A percentile compares a stretch with the other conserved stretches of the same genome.
These are phyloP conservation scores for Gnomoniopsis smithogilvyi DNA, from an alignment of 2,329 filamentous ascomycete genomes.

Conservation along the genomic window DNA sequence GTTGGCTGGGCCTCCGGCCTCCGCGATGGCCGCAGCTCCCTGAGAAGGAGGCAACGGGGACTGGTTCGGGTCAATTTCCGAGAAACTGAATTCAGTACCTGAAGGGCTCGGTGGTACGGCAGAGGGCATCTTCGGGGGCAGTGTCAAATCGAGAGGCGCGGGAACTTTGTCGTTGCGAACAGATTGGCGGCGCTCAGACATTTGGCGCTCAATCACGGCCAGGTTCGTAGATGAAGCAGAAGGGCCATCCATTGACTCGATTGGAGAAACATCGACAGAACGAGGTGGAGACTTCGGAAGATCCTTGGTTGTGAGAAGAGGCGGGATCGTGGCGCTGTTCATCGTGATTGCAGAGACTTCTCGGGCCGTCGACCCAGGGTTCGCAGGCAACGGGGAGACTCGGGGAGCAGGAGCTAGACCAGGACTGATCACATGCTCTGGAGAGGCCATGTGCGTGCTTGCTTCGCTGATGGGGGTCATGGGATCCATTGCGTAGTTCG, in stretches of 20 bases:
- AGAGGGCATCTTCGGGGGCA: constrained; percentile 30
- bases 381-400: constrained; percentile 7
- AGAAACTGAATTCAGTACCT: constrained; percentile 59
- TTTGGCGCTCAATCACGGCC: constrained; percentile 10
- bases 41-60: constrained; percentile 46
- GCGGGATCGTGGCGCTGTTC: not conserved
- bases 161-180: constrained; percentile 48
- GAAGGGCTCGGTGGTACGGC: constrained; percentile 55
- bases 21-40: constrained; percentile 58
- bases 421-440: not conserved
- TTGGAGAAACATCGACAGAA: not conserved
- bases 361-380: constrained; percentile 5
- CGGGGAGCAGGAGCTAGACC: constrained; percentile 15
- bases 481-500: not conserved
- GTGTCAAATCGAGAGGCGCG: constrained; percentile 52
- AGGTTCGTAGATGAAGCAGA: not conserved
- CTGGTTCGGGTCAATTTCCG: constrained; percentile 38
- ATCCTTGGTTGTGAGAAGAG: not conserved
- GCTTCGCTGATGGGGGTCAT: constrained; percentile 16
- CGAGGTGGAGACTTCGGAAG: not conserved
- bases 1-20: constrained; percentile 56
- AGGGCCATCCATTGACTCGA: constrained; percentile 4
- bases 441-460: constrained; percentile 11
- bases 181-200: constrained; percentile 48
- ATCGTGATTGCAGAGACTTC: constrained; percentile 5